Evolutionary conservation across 2,329 filamentous ascomycete genomes (phyloP).

Genomic region (Aspergillus eucalypticola): DNA sequence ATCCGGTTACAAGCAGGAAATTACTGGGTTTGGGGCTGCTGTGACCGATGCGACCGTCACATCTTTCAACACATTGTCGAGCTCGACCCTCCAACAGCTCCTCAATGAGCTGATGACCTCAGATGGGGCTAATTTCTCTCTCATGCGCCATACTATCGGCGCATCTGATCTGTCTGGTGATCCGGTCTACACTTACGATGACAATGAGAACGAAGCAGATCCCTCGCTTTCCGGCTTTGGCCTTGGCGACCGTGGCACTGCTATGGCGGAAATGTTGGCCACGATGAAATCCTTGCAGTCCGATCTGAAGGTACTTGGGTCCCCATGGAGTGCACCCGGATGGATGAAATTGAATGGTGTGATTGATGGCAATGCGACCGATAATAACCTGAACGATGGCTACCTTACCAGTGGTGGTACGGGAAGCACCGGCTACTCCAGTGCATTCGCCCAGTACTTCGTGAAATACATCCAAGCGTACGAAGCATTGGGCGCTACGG

Average conservation of each 20-base stretch:
- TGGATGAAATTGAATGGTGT: constrained; percentile 45
- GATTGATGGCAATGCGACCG: constrained; percentile 26
- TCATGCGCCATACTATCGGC: constrained; percentile 46
- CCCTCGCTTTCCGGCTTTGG: constrained; percentile 33
- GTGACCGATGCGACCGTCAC: constrained; percentile 43
- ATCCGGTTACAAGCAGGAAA: constrained; percentile 29
- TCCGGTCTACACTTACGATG: constrained; percentile 41
- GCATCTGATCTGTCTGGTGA: constrained; percentile 38
- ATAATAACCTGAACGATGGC: constrained; percentile 38
- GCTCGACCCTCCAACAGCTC: constrained; percentile 30
- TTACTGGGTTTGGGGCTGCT: constrained; percentile 40
- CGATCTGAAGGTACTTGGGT: constrained; percentile 37
- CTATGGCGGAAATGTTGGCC: constrained; percentile 41
- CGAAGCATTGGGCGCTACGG: constrained; percentile 29
- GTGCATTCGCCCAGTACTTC: constrained; percentile 38
- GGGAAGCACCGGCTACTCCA: constrained; percentile 34
- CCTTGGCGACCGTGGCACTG: constrained; percentile 36
- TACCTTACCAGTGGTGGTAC: constrained; percentile 26
- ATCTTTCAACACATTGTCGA: constrained; percentile 35
- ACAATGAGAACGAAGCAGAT: constrained; percentile 38
- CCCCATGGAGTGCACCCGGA: constrained; percentile 41
- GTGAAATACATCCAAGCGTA: constrained; percentile 42
- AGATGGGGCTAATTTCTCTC: constrained; percentile 37
- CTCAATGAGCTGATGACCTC: constrained; percentile 38
- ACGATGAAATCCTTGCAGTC: constrained; percentile 39